Evolutionary conservation across 164 flowering plant genomes (phyloP), one percentile per base, ranked within the genome.

Genomic region (Aristolochia californica): DNA sequence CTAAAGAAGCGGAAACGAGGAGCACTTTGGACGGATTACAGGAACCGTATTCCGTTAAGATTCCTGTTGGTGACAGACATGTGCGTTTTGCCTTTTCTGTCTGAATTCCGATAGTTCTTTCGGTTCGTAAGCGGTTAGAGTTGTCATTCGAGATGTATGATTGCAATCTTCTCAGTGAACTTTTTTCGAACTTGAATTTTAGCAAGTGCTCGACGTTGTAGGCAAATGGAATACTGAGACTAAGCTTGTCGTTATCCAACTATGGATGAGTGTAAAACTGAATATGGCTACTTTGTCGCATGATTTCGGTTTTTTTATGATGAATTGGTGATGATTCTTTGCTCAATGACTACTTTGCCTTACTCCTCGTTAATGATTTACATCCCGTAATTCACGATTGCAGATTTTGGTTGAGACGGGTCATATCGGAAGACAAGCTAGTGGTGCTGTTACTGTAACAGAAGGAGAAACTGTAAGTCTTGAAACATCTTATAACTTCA

Each of bases 391-490:
- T 23, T 51, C 34, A 18, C n/a, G 28, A 16, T 69, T 66, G 53
- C 77, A 91, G 98, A 91, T 91, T 63, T 65, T 80, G 65, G 95
- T 93, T n/a, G 99, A 93, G 75, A 89, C 99, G 1, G 99, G 99
- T 56, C 85, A 69, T 67, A 89, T 93, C 0, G 99, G 99, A 40
- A 89, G 95, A 71, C 99, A 93, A 83, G 91, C 99, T 58, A 93
- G 99, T 77, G 94, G 77, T 45, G 62, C 97, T 66, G 97, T 89
- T 51, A 85, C 79, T 12, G 85, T 89, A 12, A 87, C 96, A 5
- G 99, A 93, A 70, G 99, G 99, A 47, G 99, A 93, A 79, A 93
- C 99, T 60, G 98, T 93, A 75, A 74, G 94, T 74, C 50, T 34
- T 8, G 22, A 47, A 17, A 5, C 18, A 1, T 17, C 18, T 47